Base-by-base conservation (phyloP, 176 grass and related monocot genomes). In the Zoysia japonica region DNA sequence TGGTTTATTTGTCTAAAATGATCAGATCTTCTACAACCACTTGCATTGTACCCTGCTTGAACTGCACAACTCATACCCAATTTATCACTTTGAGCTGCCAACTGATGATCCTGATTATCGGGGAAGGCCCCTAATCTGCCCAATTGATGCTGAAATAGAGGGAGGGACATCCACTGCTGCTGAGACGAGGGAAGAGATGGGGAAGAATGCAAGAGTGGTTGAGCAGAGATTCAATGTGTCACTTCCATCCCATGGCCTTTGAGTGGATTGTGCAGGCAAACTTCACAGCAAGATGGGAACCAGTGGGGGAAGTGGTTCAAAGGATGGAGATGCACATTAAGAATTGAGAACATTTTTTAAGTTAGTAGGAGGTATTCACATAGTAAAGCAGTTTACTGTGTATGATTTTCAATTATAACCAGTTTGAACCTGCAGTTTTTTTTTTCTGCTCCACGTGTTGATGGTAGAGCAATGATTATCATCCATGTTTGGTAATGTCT, bases 21-120 rank as follows among this genome's bases (percentile, higher is more conserved):
- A 28, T 28, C 28, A 28, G 28, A 0, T 28, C 28, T 28, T 28
- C 28, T 28, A 28, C 28, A 28, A 28, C 28, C 28, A 28, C 28
- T 2, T 98, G 95, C 77, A 98, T 98, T 51, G 45, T 98, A 4
- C 92, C 92, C 13, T 98, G 95, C 79, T 98, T 40, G 95, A 98
- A 78, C 89, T 92, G 54, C 95, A 94, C 82, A 98, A 98, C 80
- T 98, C 95, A 1, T 98, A 92, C 67, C 95, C 95, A 40, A 91
- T 98, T 47, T 98, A 92, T 56, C 95, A 92, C 11, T 98, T 90
- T 67, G 95, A 98, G 86, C 81, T 98, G 53, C 95, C 87, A 28
- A 98, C 95, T 2, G 95, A 98, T 39, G 95, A 98, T 74, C 61
- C 74, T 61, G 95, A 98, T 56, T 98, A 98, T 50, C 92, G 92